These are phyloP conservation scores for Russula griseocarnosa DNA, from an alignment of 768 basidiomycete species.

Conservation along the genomic window DNA sequence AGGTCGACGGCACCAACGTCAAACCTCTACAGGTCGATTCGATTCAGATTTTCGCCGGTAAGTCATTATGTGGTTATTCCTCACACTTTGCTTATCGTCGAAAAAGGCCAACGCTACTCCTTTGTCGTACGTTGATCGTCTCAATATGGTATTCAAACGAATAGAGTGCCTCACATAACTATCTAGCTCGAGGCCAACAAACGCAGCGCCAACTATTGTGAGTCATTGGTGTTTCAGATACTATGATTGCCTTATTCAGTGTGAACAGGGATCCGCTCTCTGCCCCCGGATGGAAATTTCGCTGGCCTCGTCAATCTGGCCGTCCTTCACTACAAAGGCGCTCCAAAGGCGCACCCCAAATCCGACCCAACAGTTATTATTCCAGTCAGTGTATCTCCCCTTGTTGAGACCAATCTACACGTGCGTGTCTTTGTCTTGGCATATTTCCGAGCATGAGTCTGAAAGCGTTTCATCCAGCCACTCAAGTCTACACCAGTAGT, in stretches of 20 bases:
- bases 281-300: neutral
- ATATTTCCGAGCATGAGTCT: neutral
- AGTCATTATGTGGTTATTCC: neutral
- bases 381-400: slow-evolving; percentile 11
- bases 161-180: neutral
- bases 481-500: slow-evolving; percentile 11
- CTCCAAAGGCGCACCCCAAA: slow-evolving; percentile 22
- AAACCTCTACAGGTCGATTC: slow-evolving; percentile 28
- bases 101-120: slow-evolving; percentile 29
- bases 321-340: slow-evolving; percentile 29
- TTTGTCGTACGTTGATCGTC: slow-evolving; percentile 18
- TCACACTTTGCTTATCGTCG: neutral
- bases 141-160: neutral
- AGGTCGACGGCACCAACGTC: slow-evolving; percentile 28
- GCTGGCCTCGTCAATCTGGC: slow-evolving; percentile 23
- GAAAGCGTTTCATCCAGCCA: slow-evolving; percentile 8
- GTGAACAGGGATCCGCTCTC: slow-evolving; percentile 18
- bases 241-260: neutral
- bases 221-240: neutral
- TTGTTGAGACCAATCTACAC: slow-evolving; percentile 19
- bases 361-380: slow-evolving; percentile 8
- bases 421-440: slow-evolving; percentile 2
- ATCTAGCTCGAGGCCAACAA: slow-evolving; percentile 21
- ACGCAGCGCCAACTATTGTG: slow-evolving; percentile 16
- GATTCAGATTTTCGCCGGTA: slow-evolving; percentile 27